Conservation (phyloP, 2,329 filamentous ascomycete species). For the Aureobasidium melanogenum region DNA sequence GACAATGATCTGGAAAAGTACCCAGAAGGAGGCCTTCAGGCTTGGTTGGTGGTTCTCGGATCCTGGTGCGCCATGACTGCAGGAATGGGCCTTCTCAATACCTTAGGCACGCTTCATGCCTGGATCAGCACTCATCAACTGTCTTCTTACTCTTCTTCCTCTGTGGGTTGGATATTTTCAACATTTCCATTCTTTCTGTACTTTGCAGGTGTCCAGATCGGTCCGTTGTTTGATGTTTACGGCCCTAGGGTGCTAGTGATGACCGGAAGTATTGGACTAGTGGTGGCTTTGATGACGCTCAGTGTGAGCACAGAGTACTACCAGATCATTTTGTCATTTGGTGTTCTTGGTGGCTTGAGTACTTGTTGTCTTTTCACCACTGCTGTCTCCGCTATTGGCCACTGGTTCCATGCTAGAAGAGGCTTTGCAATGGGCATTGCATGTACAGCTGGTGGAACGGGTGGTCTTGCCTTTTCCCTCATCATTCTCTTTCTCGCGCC, state of each 20-base stretch:
- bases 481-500: conserved; percentile 34
- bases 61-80: conserved; percentile 59
- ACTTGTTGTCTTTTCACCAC: conserved; percentile 76
- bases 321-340: conserved; percentile 74
- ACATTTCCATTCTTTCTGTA: conserved; percentile 22
- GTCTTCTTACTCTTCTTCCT: conserved; percentile 15
- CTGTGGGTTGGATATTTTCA: conserved; percentile 22
- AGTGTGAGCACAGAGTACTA: conserved; percentile 57
- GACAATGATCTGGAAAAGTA: conserved; percentile 34
- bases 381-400: conserved; percentile 65
- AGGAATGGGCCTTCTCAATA: conserved; percentile 40
- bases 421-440: conserved; percentile 75
- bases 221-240: conserved; percentile 31
- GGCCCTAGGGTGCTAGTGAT: conserved; percentile 59
- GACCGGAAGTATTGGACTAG: conserved; percentile 54
- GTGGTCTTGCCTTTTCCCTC: conserved; percentile 38
- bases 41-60: conserved; percentile 78
- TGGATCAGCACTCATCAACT: conserved; percentile 20
- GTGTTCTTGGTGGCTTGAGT: conserved; percentile 62
- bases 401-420: conserved; percentile 68
- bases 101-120: conserved; percentile 17
- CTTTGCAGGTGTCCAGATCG: conserved; percentile 20
- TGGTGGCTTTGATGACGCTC: conserved; percentile 27
- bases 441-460: conserved; percentile 51
- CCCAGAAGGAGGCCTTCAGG: conserved; percentile 69